phyloP scores from a whole-genome alignment of 345 rosid genomes.

The Chamaenerion angustifolium region DNA sequence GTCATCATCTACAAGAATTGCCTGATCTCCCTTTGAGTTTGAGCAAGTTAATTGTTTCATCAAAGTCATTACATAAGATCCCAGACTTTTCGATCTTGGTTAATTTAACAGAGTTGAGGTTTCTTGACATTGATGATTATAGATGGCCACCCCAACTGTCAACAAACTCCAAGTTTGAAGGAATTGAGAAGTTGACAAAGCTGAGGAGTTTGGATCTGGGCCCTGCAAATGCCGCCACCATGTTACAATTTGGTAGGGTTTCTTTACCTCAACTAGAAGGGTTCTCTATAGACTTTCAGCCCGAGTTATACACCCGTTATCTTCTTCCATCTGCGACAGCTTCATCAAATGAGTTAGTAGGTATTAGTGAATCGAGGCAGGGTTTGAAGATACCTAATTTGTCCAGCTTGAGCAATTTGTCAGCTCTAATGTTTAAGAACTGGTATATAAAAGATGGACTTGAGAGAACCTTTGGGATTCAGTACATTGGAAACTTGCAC shows the following conservation, averaged over 20 bases:
- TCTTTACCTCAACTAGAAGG: too few relatives aligned
- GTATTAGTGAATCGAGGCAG: too few relatives aligned
- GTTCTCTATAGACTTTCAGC: background rate
- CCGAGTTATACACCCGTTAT: too few relatives aligned
- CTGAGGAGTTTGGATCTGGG: background rate
- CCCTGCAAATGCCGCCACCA: background rate
- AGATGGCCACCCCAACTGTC: too few relatives aligned
- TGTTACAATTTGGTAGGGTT: background rate
- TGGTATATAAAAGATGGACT: background rate
- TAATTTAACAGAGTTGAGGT: background rate
- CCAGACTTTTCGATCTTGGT: background rate
- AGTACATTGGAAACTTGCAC: too few relatives aligned
- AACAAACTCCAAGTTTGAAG: background rate
- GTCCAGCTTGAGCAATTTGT: background rate
- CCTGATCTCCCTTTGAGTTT: constrained; percentile 2
- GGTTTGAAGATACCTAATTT: background rate
- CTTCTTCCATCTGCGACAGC: background rate
- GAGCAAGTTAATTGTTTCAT: background rate
- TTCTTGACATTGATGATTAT: background rate
- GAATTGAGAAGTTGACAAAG: background rate
- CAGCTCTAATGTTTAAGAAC: background rate
- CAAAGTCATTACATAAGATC: background rate
- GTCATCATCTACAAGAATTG: constrained; percentile 1
- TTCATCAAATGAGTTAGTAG: background rate
- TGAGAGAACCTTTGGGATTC: background rate